These are phyloP conservation scores for Starmerella kuoi DNA, from an alignment of 805 yeast species.

Conservation along the genomic window DNA sequence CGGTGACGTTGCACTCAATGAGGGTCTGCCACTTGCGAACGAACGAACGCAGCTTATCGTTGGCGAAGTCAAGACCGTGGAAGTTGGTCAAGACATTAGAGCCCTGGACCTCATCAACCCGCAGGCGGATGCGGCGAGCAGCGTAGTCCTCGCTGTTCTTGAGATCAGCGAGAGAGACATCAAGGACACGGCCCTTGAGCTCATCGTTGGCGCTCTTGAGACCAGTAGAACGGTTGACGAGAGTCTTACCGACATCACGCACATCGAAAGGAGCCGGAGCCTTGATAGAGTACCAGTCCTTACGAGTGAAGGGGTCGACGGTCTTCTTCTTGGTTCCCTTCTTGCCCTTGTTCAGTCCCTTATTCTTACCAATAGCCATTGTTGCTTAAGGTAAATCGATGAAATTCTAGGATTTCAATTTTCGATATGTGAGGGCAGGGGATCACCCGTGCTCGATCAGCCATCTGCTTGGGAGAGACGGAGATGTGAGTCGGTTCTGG, in stretches of 20 bases:
- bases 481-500: too few relatives aligned
- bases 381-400: slow-evolving; percentile 10
- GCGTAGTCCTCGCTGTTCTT: slow-evolving; percentile 99
- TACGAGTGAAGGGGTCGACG: slow-evolving; percentile 98
- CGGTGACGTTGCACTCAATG: slow-evolving; percentile 96
- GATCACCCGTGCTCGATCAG: background rate
- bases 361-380: slow-evolving; percentile 82
- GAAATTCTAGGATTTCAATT: slow-evolving; percentile 5
- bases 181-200: slow-evolving; percentile 94
- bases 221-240: slow-evolving; percentile 97
- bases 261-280: slow-evolving; percentile 98
- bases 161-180: slow-evolving; percentile 90
- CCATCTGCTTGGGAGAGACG: background rate
- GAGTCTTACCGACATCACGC: slow-evolving; percentile 97
- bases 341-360: slow-evolving; percentile 76
- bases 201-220: slow-evolving; percentile 94
- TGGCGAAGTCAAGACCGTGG: slow-evolving; percentile 98
- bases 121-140: slow-evolving; percentile 91
- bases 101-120: slow-evolving; percentile 99
- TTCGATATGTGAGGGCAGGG: slow-evolving; percentile 5
- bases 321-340: slow-evolving; percentile 98
- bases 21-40: slow-evolving; percentile 99
- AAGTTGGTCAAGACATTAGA: slow-evolving; percentile 97
- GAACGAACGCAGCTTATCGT: slow-evolving; percentile 93
- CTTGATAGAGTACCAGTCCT: slow-evolving; percentile 97